A percentile compares a stretch with the other conserved stretches of the same genome.
These are phyloP conservation scores for Arachis hypogaea DNA, from an alignment of 306 rosid species.

Conservation along the genomic window DNA sequence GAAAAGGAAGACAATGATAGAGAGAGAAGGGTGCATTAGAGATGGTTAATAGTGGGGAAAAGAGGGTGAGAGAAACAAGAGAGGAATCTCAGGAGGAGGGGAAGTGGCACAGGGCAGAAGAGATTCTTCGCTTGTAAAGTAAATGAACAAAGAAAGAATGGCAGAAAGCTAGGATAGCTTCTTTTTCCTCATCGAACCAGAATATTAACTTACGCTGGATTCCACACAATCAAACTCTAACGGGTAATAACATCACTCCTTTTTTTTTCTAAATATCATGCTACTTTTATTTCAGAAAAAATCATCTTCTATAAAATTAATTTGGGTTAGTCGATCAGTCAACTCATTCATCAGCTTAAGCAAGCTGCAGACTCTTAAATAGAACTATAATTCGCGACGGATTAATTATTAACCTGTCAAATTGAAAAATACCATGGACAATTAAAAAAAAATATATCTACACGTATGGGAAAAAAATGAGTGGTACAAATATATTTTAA, in stretches of 20 bases:
- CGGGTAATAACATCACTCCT: too few relatives aligned
- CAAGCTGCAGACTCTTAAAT: too few relatives aligned
- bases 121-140: conserved; percentile 91
- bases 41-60: conserved; percentile 63
- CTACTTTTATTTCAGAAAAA: too few relatives aligned
- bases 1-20: conserved; percentile 46
- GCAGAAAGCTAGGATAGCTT: conserved; percentile 49
- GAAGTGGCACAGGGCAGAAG: conserved; percentile 50
- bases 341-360: too few relatives aligned
- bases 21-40: conserved; percentile 38
- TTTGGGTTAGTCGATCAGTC: too few relatives aligned
- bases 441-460: too few relatives aligned
- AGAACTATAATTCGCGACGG: rapidly evolving
- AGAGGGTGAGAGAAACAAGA: conserved; percentile 15
- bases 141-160: conserved; percentile 51
- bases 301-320: too few relatives aligned
- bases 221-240: conserved; percentile 41
- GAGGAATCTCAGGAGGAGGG: conserved; percentile 64
- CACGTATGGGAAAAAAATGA: too few relatives aligned
- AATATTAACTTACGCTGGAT: conserved; percentile 65
- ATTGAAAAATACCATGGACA: too few relatives aligned
- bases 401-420: too few relatives aligned
- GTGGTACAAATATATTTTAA: too few relatives aligned
- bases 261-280: too few relatives aligned
- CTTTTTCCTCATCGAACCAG: conserved; percentile 56